A percentile compares a stretch with the other conserved stretches of the same genome.
phyloP scores from a whole-genome alignment of 1,284 basidiomycete species.

The Ganoderma leucocontextum region DNA sequence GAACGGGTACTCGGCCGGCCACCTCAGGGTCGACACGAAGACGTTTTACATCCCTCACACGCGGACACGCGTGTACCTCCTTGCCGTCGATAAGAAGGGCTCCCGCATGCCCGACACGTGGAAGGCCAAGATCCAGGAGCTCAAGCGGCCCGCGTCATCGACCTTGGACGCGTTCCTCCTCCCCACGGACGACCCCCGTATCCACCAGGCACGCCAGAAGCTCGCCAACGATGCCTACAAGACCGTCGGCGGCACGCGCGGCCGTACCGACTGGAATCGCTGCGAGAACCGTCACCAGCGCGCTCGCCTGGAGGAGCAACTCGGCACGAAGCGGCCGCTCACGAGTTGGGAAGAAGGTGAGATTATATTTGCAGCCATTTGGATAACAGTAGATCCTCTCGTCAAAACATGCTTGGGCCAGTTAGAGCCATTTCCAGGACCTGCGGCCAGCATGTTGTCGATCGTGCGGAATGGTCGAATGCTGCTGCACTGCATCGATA shows the following conservation, averaged over 20 bases:
- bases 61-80: slow-evolving; percentile 87
- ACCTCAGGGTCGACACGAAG: slow-evolving; percentile 88
- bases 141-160: slow-evolving; percentile 88
- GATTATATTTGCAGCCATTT: slow-evolving; percentile 21
- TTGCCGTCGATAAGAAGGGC: slow-evolving; percentile 74
- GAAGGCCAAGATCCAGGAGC: slow-evolving; percentile 70
- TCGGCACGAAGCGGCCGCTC: slow-evolving; percentile 87
- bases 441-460: not conserved
- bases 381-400: not conserved
- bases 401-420: not conserved
- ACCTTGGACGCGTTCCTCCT: slow-evolving; percentile 94
- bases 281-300: slow-evolving; percentile 94
- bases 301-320: slow-evolving; percentile 82
- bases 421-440: not conserved
- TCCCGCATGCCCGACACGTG: slow-evolving; percentile 75
- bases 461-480: not conserved
- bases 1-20: slow-evolving; percentile 81
- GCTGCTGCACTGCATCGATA: no score
- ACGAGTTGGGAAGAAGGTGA: slow-evolving; percentile 94
- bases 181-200: slow-evolving; percentile 89
- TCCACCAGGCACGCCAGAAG: slow-evolving; percentile 88
- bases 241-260: slow-evolving; percentile 66
- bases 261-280: slow-evolving; percentile 89
- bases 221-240: slow-evolving; percentile 75
- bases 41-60: slow-evolving; percentile 96